Evolutionary conservation across 352 stramenopile genomes (phyloP), one percentile per base, ranked within the genome.

Genomic region (Phytophthora megakarya): DNA sequence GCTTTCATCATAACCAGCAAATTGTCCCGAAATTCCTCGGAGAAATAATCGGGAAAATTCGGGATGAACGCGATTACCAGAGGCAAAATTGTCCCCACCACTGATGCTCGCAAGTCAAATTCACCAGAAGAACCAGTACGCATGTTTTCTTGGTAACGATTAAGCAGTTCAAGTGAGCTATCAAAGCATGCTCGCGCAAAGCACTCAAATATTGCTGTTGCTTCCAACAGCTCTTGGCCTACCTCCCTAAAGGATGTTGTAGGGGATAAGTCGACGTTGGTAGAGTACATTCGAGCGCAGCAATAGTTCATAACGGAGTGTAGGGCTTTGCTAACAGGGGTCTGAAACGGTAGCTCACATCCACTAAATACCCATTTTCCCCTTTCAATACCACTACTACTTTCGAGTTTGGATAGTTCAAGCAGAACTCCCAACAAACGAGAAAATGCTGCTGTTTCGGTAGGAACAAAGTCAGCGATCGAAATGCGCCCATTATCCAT

Each of bases 231-330:
- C 42, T 75, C 54, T 53, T 68, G 22, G 38, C 57, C 54, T 19
- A 44, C 15, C 18, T 64, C 50, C 32, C 58, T 65, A 8, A 71
- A n/a, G 25, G 68, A 40, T 19, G 50, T 47, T 28, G 67, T 67
- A 12, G 57, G 48, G 5, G 70, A 50, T 28, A 65, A 53, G 5
- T 80, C 67, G 18, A 56, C 19, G 28, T 39, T 73, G 15, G 47
- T 30, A 55, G 59, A 72, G 53, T 82, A 76, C 28, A 85, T 55
- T 26, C 72, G 64, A 5, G 76, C 60, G 45, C 70, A 74, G 38
- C 64, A 82, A 62, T 80, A 78, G 33, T 85, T 85, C 70, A 83
- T 67, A 28, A 83, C 38, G 10, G 53, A 76, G 37, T 83, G 76
- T 9, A 85, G 37, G 16, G 72, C 56, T 53, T 85, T 80, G 12